These are phyloP conservation scores for Saccharomyces hybrid DNA, from an alignment of 1,139 yeast species.

Conservation along the genomic window DNA sequence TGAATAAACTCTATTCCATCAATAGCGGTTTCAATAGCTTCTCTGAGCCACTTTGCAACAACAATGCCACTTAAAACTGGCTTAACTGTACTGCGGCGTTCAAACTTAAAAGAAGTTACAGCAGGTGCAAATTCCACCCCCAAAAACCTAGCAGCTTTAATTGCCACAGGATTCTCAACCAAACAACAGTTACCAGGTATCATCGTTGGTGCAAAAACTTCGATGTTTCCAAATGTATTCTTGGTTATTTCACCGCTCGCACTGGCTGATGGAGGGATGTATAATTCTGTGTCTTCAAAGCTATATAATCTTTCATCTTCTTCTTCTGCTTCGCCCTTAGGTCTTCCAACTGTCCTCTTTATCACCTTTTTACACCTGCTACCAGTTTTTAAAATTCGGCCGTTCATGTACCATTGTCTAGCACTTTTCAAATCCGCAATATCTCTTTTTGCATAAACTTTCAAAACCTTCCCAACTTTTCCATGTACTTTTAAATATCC, in stretches of 20 bases:
- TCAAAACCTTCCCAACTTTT: conserved; percentile 33
- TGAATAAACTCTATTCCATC: conserved; percentile 44
- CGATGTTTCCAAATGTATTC: conserved; percentile 78
- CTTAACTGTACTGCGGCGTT: conserved; percentile 40
- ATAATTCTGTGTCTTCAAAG: conserved; percentile 66
- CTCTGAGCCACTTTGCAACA: conserved; percentile 54
- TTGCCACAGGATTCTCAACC: conserved; percentile 47
- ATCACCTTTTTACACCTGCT: conserved; percentile 53
- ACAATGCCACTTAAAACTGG: conserved; percentile 76
- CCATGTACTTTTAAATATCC: conserved; percentile 56
- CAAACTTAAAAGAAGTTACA: conserved; percentile 78
- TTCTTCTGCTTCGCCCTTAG: conserved; percentile 35
- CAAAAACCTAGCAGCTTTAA: conserved; percentile 61
- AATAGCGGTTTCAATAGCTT: conserved; percentile 56
- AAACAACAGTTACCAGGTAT: conserved; percentile 75
- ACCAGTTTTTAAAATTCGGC: conserved; percentile 67
- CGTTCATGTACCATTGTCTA: conserved; percentile 79
- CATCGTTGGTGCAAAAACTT: conserved; percentile 70
- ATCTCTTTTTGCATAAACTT: conserved; percentile 59
- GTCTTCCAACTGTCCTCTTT: conserved; percentile 25
- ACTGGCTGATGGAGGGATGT: conserved; percentile 50
- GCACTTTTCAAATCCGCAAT: conserved; percentile 64
- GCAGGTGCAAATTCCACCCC: conserved; percentile 82
- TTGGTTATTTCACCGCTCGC: conserved; percentile 57
- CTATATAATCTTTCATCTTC: conserved; percentile 62